A percentile compares a stretch with the other conserved stretches of the same genome.
Conservation (phyloP, 2,329 filamentous ascomycete genomes). For the Colletotrichum navitas region DNA sequence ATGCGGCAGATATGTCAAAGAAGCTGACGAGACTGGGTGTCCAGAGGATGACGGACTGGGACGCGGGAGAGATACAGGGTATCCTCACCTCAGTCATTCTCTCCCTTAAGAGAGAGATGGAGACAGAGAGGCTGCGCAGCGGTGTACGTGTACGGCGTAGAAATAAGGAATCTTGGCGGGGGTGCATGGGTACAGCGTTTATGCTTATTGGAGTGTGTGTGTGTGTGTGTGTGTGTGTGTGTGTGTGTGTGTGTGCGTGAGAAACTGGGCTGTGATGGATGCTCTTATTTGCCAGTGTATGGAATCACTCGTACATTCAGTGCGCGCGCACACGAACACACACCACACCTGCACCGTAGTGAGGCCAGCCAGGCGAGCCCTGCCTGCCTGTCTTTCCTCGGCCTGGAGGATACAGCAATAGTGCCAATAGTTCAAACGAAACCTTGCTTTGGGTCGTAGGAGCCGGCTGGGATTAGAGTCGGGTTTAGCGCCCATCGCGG, state of each 20-base stretch:
- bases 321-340: no score
- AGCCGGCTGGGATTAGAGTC: neutral
- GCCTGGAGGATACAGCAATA: neutral
- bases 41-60: no score
- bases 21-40: no score
- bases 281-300: neutral
- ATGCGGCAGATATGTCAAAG: no score
- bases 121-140: neutral
- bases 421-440: constrained; percentile 1
- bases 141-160: constrained; percentile 15
- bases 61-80: no score
- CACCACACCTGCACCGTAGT: neutral
- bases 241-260: no score
- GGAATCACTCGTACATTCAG: neutral
- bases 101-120: no score
- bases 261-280: neutral
- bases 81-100: no score
- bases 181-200: constrained; percentile 12
- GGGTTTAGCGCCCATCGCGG: constrained; percentile 11
- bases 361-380: constrained; percentile 1
- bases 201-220: constrained; percentile 31
- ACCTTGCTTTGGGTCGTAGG: neutral
- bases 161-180: neutral
- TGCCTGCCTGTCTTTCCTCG: neutral
- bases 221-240: no score